Percentiles rank a stretch among this genome's conserved stretches.
These are phyloP conservation scores for Exophiala xenobiotica DNA, from an alignment of 2,329 filamentous ascomycete genomes.

Conservation along the genomic window DNA sequence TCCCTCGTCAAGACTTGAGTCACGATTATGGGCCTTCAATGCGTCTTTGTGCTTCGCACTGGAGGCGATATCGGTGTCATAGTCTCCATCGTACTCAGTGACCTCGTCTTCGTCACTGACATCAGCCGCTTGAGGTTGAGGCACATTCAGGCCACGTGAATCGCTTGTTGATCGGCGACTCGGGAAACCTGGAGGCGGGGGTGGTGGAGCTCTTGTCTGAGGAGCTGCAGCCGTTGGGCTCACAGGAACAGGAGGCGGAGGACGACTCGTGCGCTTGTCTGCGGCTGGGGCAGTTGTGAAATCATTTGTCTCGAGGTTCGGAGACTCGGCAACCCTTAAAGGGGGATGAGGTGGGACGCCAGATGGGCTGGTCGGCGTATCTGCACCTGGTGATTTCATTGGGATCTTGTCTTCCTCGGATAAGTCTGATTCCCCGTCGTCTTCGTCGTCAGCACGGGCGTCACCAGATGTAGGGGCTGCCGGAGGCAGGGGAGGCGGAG, in stretches of 20 bases:
- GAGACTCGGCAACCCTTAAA: slow-evolving; percentile 7
- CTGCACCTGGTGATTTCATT: slow-evolving; percentile 34
- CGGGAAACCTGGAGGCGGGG: slow-evolving; percentile 51
- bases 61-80: slow-evolving; percentile 96
- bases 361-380: slow-evolving; percentile 37
- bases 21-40: slow-evolving; percentile 74
- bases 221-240: slow-evolving; percentile 23
- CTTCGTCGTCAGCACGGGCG: slow-evolving; percentile 9
- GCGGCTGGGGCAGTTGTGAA: slow-evolving; percentile 33
- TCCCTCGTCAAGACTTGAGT: slow-evolving; percentile 70
- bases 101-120: slow-evolving; percentile 73
- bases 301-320: slow-evolving; percentile 28
- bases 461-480: not conserved
- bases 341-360: slow-evolving; percentile 40
- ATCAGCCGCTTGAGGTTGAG: slow-evolving; percentile 46
- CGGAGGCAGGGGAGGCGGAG: slow-evolving; percentile 12
- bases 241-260: slow-evolving; percentile 40
- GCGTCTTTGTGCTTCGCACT: slow-evolving; percentile 92
- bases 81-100: slow-evolving; percentile 95
- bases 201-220: slow-evolving; percentile 65
- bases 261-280: slow-evolving; percentile 44
- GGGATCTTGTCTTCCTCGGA: slow-evolving; percentile 2
- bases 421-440: not conserved
- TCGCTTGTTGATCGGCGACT: slow-evolving; percentile 63
- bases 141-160: slow-evolving; percentile 39